Percentiles rank a stretch among this genome's conserved stretches.
phyloP scores from a whole-genome alignment of 192 early-diverging fungal species.

The Oehlia diaphana region DNA sequence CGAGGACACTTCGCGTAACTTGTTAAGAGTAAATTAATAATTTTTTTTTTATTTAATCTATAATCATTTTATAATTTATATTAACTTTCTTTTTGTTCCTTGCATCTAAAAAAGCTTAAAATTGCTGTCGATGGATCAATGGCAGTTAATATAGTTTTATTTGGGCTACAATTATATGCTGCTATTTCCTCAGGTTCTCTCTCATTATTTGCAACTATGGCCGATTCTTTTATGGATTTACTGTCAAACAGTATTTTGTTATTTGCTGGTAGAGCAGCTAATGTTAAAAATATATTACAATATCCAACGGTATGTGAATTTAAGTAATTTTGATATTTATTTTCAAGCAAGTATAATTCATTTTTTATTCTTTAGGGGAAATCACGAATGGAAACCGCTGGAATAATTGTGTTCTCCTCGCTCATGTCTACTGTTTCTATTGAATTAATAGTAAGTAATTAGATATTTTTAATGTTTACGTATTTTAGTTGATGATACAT shows the following conservation, averaged over 20 bases:
- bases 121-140: slow-evolving; percentile 72
- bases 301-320: slow-evolving; percentile 63
- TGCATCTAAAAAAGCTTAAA: slow-evolving; percentile 43
- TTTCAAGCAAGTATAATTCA: not conserved
- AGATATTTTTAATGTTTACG: not conserved
- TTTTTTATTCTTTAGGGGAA: slow-evolving; percentile 51
- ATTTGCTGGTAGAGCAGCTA: slow-evolving; percentile 60
- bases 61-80: not conserved
- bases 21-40: slow-evolving; percentile 41
- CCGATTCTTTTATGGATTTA: slow-evolving; percentile 81
- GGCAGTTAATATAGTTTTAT: slow-evolving; percentile 65
- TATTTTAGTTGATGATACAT: not conserved
- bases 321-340: not conserved
- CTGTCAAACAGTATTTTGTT: slow-evolving; percentile 65
- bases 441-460: slow-evolving; percentile 56
- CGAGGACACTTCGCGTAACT: slow-evolving; percentile 39
- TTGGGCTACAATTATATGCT: slow-evolving; percentile 66
- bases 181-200: slow-evolving; percentile 74
- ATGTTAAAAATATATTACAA: slow-evolving; percentile 60
- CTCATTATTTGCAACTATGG: slow-evolving; percentile 78
- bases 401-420: slow-evolving; percentile 76
- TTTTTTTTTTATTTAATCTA: not conserved
- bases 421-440: slow-evolving; percentile 77
- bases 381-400: slow-evolving; percentile 73
- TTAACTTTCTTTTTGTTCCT: not conserved